These are phyloP conservation scores for Prunus salicina DNA, from an alignment of 306 rosid genomes.

Conservation along the genomic window DNA sequence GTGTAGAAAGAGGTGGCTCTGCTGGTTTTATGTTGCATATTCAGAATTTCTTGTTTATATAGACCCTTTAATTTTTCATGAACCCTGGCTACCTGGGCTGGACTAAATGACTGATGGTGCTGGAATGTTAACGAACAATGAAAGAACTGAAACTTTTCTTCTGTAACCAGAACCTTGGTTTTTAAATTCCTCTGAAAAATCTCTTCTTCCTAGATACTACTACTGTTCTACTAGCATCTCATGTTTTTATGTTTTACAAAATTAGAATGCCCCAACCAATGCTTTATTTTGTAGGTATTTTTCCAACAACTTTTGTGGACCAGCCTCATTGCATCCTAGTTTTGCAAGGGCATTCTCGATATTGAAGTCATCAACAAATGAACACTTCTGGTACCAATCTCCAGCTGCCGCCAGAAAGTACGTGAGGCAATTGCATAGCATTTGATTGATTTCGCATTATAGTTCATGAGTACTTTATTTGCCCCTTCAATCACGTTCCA, in stretches of 20 bases:
- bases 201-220: background rate
- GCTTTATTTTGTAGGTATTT: background rate
- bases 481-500: no score
- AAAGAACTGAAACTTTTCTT: background rate
- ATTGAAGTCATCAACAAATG: background rate
- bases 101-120: background rate
- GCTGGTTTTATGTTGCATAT: slow-evolving; percentile 21
- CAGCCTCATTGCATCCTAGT: background rate
- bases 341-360: background rate
- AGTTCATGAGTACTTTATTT: no score
- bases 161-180: background rate
- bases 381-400: no score
- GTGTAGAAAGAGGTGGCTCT: slow-evolving; percentile 6
- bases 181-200: background rate
- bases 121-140: slow-evolving; percentile 20
- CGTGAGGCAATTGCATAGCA: no score
- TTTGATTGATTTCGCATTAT: no score
- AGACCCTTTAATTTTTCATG: background rate
- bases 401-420: no score
- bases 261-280: background rate
- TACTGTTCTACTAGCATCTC: background rate
- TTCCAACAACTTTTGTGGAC: slow-evolving; percentile 1
- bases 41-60: slow-evolving; percentile 6
- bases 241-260: background rate
- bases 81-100: background rate